These are phyloP conservation scores for Sporothrix brasiliensis DNA, from an alignment of 2,329 filamentous ascomycete genomes.

Conservation along the genomic window DNA sequence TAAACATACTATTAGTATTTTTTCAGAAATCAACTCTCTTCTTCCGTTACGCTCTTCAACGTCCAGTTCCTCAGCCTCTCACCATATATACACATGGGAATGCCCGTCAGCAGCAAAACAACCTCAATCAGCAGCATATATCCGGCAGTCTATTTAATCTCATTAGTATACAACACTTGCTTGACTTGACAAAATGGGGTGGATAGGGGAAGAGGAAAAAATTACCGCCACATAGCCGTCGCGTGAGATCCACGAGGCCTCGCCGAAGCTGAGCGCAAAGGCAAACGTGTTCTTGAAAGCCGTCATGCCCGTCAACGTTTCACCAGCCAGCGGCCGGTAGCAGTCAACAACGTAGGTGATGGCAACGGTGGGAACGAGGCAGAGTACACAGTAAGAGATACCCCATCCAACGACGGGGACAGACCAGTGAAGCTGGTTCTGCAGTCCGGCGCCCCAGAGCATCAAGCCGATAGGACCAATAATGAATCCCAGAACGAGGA, in stretches of 20 bases:
- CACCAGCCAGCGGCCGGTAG: slow-evolving; percentile 10
- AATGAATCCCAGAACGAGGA: slow-evolving; percentile 8
- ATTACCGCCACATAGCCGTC: slow-evolving; percentile 3
- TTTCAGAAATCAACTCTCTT: too few species aligned
- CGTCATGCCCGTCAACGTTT: slow-evolving; percentile 13
- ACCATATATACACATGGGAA: slow-evolving; percentile 3
- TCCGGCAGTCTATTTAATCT: slow-evolving; percentile 36
- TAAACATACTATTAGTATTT: too few species aligned
- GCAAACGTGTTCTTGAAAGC: slow-evolving; percentile 17
- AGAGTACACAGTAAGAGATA: slow-evolving; percentile 13
- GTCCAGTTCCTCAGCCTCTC: slow-evolving; percentile 18
- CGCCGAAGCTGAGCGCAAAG: slow-evolving; percentile 16
- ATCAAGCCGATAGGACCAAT: slow-evolving; percentile 9
- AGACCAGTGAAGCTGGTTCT: slow-evolving; percentile 11
- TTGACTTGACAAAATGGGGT: neutral
- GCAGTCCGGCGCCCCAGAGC: slow-evolving; percentile 6
- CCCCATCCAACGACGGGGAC: slow-evolving; percentile 4
- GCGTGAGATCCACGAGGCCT: slow-evolving; percentile 16
- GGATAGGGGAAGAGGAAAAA: neutral
- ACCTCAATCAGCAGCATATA: slow-evolving; percentile 11
- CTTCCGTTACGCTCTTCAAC: too few species aligned
- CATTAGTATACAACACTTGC: neutral
- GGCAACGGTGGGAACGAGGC: slow-evolving; percentile 11
- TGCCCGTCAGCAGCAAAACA: neutral
- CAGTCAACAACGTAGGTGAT: slow-evolving; percentile 12